phyloP scores from a whole-genome alignment of 2,329 filamentous ascomycete genomes.

The Alternaria ethzedia region DNA sequence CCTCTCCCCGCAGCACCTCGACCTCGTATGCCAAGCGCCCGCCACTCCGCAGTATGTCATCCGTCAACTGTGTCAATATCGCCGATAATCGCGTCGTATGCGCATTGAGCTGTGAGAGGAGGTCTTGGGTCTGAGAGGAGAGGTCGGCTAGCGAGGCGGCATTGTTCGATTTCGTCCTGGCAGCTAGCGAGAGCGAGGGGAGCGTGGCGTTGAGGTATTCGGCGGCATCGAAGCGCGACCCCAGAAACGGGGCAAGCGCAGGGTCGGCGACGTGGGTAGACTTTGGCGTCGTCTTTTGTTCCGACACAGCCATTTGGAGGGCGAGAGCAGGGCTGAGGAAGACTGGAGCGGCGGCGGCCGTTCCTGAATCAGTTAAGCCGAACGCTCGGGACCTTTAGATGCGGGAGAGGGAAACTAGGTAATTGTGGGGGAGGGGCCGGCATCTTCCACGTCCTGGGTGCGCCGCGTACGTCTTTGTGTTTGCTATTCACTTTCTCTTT shows the following conservation, averaged over 20 bases:
- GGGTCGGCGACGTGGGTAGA: slow-evolving; percentile 71
- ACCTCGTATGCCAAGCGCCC: slow-evolving; percentile 92
- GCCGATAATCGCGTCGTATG: slow-evolving; percentile 84
- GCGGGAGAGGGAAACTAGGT: background rate
- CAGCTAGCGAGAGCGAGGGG: slow-evolving; percentile 66
- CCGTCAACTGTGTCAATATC: slow-evolving; percentile 85
- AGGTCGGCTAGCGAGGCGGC: slow-evolving; percentile 74
- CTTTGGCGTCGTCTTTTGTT: slow-evolving; percentile 24
- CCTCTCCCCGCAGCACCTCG: slow-evolving; percentile 88
- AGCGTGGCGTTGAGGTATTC: slow-evolving; percentile 83
- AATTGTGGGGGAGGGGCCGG: slow-evolving; percentile 25
- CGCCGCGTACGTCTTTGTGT: background rate
- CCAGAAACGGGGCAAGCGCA: slow-evolving; percentile 76
- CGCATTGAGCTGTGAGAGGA: slow-evolving; percentile 86
- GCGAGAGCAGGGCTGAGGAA: slow-evolving; percentile 10
- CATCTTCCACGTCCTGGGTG: background rate
- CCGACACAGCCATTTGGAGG: slow-evolving; percentile 37
- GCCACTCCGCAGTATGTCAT: slow-evolving; percentile 90
- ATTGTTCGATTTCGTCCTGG: slow-evolving; percentile 48
- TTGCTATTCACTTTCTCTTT: background rate
- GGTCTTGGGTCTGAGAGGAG: slow-evolving; percentile 78
- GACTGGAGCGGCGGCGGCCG: slow-evolving; percentile 12
- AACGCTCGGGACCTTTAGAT: slow-evolving; percentile 17
- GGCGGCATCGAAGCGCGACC: slow-evolving; percentile 78
- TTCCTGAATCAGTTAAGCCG: slow-evolving; percentile 22